Evolutionary conservation across 306 rosid genomes (phyloP), one percentile per base, ranked within the genome.

Genomic region (Comarum palustre): DNA sequence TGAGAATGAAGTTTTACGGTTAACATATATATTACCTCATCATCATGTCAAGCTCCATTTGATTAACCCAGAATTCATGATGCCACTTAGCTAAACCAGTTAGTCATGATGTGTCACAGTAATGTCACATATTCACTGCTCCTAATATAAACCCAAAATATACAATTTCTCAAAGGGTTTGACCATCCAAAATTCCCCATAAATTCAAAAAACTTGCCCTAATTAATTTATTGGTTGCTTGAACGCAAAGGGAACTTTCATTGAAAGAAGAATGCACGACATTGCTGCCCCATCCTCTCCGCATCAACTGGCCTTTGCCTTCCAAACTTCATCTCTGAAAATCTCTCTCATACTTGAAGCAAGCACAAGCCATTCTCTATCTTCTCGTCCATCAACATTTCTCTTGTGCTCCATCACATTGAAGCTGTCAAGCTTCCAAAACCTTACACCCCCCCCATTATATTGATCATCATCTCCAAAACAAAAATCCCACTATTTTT

Each of bases 241-340:
- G 68, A 93, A 86, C 96, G 89, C 87, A 85, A 93, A 93, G 97
- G 87, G 84, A 93, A 87, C 43, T 69, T 84, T 87, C 87, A 86
- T 89, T 87, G 97, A 85, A 76, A 82, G 71, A 86, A 90, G 86
- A 88, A 90, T 90, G 87, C 74, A 89, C 88, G 76, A 83, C 92
- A 84, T 83, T 76, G 79, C 81, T 84, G 84, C 86, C 82, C 45
- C 88, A 39, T 84, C 81, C 79, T 77, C 89, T 83, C 86, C 87
- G 80, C 86, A 82, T 84, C 89, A 60, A 61, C 84, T 78, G 84
- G 77, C 74, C 85, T 82, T 81, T 77, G 76, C 75, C 67, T 27
- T 65, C 15, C 22, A 62, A 32, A 1, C 65, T 13, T 31, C 66
- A 6, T 62, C 67, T 59, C 39, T 58, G 39, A 61, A 15, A 29